A percentile compares a stretch with the other conserved stretches of the same genome.
These are phyloP conservation scores for Aspergillus hiratsukae DNA, from an alignment of 2,329 filamentous ascomycete genomes.

Conservation along the genomic window DNA sequence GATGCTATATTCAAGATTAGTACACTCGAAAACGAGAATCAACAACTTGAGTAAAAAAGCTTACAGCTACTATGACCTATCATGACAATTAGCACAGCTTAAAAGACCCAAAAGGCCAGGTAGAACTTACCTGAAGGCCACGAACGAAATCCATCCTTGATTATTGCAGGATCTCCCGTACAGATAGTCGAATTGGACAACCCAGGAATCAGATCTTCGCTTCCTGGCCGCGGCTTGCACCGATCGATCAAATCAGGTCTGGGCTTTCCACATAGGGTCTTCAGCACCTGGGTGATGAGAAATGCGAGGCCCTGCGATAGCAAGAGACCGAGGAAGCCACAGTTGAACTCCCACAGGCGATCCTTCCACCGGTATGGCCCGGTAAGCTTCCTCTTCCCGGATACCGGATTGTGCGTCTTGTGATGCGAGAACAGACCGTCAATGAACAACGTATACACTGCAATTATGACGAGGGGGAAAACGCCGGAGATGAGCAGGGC, in stretches of 20 bases:
- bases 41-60: background rate
- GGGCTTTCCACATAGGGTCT: slow-evolving; percentile 57
- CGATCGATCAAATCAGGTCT: slow-evolving; percentile 56
- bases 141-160: slow-evolving; percentile 57
- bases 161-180: slow-evolving; percentile 45
- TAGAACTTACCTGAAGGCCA: slow-evolving; percentile 49
- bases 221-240: slow-evolving; percentile 41
- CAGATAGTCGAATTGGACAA: slow-evolving; percentile 49
- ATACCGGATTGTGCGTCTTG: slow-evolving; percentile 31
- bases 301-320: slow-evolving; percentile 53
- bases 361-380: slow-evolving; percentile 52
- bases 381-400: slow-evolving; percentile 36
- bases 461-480: slow-evolving; percentile 50
- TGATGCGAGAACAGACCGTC: slow-evolving; percentile 56
- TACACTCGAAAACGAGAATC: background rate
- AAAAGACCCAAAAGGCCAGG: background rate
- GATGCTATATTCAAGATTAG: slow-evolving; percentile 40
- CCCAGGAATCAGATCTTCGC: slow-evolving; percentile 34
- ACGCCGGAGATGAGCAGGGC: slow-evolving; percentile 48
- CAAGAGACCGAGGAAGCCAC: slow-evolving; percentile 54
- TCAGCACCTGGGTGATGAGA: slow-evolving; percentile 54
- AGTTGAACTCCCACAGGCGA: slow-evolving; percentile 59
- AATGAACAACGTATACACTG: slow-evolving; percentile 53
- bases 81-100: slow-evolving; percentile 13
- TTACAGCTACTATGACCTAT: slow-evolving; percentile 21